phyloP scores from a whole-genome alignment of 2,329 filamentous ascomycete species.

The Fusarium goolgardi region DNA sequence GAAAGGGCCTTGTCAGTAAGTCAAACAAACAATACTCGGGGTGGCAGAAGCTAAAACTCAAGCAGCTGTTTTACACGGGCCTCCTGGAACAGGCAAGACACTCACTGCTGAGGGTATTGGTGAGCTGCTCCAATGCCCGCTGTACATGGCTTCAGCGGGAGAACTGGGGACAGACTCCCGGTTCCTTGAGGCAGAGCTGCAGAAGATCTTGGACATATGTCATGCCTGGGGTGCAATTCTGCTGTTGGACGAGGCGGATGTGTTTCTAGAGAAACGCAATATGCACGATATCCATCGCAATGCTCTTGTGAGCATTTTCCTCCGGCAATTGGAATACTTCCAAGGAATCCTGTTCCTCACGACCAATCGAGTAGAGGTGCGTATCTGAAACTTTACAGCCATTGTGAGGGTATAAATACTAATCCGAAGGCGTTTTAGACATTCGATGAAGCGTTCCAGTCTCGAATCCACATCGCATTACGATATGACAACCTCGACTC shows the following conservation, averaged over 20 bases:
- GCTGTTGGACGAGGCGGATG: slow-evolving; percentile 86
- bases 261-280: slow-evolving; percentile 85
- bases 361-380: slow-evolving; percentile 81
- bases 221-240: slow-evolving; percentile 88
- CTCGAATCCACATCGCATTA: slow-evolving; percentile 85
- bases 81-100: slow-evolving; percentile 89
- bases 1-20: slow-evolving; percentile 80
- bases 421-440: slow-evolving; percentile 60
- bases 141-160: slow-evolving; percentile 86
- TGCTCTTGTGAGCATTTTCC: slow-evolving; percentile 86
- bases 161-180: slow-evolving; percentile 83
- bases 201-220: slow-evolving; percentile 86
- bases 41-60: slow-evolving; percentile 33
- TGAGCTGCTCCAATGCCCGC: slow-evolving; percentile 81
- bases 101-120: slow-evolving; percentile 88
- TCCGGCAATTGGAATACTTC: slow-evolving; percentile 89
- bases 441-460: slow-evolving; percentile 92
- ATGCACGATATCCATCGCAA: slow-evolving; percentile 88
- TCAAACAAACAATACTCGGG: slow-evolving; percentile 16
- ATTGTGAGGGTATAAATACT: not conserved
- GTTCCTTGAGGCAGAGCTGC: slow-evolving; percentile 78
- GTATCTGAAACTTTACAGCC: slow-evolving; percentile 22
- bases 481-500: slow-evolving; percentile 79
- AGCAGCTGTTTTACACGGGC: slow-evolving; percentile 78
- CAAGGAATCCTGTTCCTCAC: slow-evolving; percentile 91